phyloP scores from a whole-genome alignment of 805 yeast species.

The Lipomyces orientalis region DNA sequence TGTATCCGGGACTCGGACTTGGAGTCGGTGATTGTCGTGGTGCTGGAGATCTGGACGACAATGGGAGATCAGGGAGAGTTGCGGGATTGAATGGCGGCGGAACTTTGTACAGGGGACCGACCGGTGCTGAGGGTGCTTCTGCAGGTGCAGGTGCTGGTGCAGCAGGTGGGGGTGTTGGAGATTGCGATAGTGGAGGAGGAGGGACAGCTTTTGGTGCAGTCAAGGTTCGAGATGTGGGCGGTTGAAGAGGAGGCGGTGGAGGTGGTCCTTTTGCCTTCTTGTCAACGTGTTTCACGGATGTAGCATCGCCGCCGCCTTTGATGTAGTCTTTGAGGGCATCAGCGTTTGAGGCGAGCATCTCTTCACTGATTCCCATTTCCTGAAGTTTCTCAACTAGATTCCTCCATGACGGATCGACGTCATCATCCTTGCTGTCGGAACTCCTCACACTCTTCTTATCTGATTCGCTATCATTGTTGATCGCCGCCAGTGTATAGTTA shows the following conservation, averaged over 20 bases:
- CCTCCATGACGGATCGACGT: constrained; percentile 61
- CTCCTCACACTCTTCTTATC: constrained; percentile 31
- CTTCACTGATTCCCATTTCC: constrained; percentile 80
- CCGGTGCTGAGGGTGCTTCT: constrained; percentile 48
- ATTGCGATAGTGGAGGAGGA: constrained; percentile 25
- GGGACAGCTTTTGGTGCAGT: constrained; percentile 42
- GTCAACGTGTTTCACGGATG: constrained; percentile 55
- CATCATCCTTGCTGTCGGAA: constrained; percentile 53
- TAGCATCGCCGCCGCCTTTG: constrained; percentile 71
- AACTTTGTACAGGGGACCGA: constrained; percentile 38
- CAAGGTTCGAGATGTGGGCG: constrained; percentile 20
- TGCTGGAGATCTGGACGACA: constrained; percentile 42
- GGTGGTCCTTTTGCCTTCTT: constrained; percentile 38
- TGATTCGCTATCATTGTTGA: constrained; percentile 20
- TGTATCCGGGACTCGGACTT: constrained; percentile 28
- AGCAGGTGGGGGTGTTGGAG: constrained; percentile 18
- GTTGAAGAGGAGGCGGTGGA: constrained; percentile 35
- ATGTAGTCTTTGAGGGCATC: constrained; percentile 83
- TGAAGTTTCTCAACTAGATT: constrained; percentile 73
- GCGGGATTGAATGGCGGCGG: constrained; percentile 38
- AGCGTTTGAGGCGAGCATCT: constrained; percentile 78
- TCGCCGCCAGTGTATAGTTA: constrained; percentile 47
- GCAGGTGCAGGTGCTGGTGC: constrained; percentile 48
- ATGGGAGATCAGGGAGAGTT: constrained; percentile 33
- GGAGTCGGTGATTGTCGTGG: constrained; percentile 35